Conservation (phyloP, 2,329 filamentous ascomycete species). For the Magnaporthales sp. region DNA sequence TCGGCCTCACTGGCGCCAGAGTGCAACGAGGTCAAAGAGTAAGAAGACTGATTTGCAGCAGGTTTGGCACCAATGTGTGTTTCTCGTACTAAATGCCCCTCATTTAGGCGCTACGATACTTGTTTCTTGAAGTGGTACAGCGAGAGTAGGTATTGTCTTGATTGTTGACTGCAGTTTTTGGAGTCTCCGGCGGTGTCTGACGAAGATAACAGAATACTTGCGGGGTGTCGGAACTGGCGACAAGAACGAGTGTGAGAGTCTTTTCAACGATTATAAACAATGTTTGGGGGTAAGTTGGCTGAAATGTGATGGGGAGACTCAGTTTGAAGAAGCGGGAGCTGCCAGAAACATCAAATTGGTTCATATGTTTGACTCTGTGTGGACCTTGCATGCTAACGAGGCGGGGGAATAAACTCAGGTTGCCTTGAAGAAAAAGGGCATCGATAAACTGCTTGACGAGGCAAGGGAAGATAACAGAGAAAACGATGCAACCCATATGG, state of each 20-base stretch:
- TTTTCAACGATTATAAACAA: slow-evolving; percentile 83
- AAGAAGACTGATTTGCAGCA: slow-evolving; percentile 20
- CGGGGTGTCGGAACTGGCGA: slow-evolving; percentile 74
- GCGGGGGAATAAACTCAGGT: slow-evolving; percentile 43
- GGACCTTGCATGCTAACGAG: neutral
- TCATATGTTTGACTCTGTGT: neutral
- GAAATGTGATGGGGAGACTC: neutral
- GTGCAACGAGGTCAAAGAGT: slow-evolving; percentile 96
- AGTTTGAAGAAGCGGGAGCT: neutral
- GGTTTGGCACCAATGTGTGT: slow-evolving; percentile 9
- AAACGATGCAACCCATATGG: slow-evolving; percentile 61
- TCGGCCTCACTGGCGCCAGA: slow-evolving; percentile 90
- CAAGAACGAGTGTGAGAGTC: slow-evolving; percentile 65
- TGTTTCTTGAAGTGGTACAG: slow-evolving; percentile 99
- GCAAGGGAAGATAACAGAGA: slow-evolving; percentile 84
- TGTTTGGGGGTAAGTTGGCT: slow-evolving; percentile 64
- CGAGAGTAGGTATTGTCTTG: slow-evolving; percentile 60
- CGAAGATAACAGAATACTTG: slow-evolving; percentile 62
- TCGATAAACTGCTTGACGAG: slow-evolving; percentile 88
- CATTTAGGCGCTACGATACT: slow-evolving; percentile 75
- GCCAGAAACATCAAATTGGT: neutral
- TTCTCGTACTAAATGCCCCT: neutral
- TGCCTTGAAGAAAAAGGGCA: slow-evolving; percentile 79
- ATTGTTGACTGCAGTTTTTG: slow-evolving; percentile 2
- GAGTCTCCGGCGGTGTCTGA: slow-evolving; percentile 5